Evolutionary conservation across 2,329 filamentous ascomycete species (phyloP).

Genomic region (Juglanconis oblonga): DNA sequence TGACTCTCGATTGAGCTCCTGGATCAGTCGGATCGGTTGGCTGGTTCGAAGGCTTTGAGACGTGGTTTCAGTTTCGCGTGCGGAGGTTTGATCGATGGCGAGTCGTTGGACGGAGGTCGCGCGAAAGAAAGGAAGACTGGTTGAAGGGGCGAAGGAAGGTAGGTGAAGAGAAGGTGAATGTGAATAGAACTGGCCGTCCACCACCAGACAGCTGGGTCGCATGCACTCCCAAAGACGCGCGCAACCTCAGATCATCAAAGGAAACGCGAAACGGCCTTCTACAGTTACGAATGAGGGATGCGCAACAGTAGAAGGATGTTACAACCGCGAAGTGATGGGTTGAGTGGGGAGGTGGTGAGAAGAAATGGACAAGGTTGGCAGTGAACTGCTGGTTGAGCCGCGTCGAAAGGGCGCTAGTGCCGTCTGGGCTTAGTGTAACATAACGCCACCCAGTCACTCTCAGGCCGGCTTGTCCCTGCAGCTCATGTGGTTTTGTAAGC

Average conservation of each 20-base stretch:
- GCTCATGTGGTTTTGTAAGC: too few species aligned
- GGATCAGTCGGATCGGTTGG: background rate
- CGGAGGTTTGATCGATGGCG: background rate
- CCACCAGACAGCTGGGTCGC: constrained; percentile 17
- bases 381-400: background rate
- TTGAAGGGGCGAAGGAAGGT: background rate
- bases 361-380: background rate
- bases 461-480: too few species aligned
- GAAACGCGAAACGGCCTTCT: background rate
- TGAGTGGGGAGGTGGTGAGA: background rate
- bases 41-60: background rate
- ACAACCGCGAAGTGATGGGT: background rate
- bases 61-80: background rate
- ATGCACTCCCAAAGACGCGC: constrained; percentile 16
- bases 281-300: background rate
- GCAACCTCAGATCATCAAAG: constrained; percentile 16
- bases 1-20: constrained; percentile 16
- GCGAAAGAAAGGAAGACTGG: background rate
- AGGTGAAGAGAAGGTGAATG: background rate
- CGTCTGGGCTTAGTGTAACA: too few species aligned
- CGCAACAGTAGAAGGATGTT: background rate
- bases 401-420: too few species aligned
- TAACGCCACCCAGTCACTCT: too few species aligned
- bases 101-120: background rate
- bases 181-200: constrained; percentile 19